These are phyloP conservation scores for Sphaceloma murrayae DNA, from an alignment of 2,329 filamentous ascomycete species.

Conservation along the genomic window DNA sequence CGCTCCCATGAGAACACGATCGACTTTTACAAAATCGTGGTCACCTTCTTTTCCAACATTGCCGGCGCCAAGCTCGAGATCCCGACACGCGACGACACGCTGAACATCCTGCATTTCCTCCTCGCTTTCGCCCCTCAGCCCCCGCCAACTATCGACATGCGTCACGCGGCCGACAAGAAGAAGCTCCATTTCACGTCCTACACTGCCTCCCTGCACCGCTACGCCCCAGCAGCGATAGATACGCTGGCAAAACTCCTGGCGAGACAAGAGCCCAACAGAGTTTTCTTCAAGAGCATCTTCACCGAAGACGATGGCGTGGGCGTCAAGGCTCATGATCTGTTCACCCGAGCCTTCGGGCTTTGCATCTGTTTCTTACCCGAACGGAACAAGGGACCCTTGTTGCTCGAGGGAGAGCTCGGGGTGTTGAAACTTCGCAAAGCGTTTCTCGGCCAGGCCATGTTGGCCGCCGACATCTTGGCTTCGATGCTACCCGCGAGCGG, in stretches of 20 bases:
- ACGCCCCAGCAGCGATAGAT: conserved; percentile 82
- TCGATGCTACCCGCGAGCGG: conserved; percentile 50
- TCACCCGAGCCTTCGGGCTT: conserved; percentile 79
- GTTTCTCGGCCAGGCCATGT: conserved; percentile 80
- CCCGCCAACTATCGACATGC: conserved; percentile 49
- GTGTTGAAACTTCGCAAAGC: conserved; percentile 78
- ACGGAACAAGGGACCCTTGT: conserved; percentile 44
- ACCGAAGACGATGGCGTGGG: conserved; percentile 28
- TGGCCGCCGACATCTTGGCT: conserved; percentile 74
- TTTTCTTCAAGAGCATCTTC: conserved; percentile 75
- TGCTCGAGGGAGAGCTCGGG: conserved; percentile 39
- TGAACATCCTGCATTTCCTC: conserved; percentile 78
- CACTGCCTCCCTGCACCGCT: conserved; percentile 64
- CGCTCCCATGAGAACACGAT: conserved; percentile 74
- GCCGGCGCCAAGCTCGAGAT: conserved; percentile 71
- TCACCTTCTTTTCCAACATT: conserved; percentile 76
- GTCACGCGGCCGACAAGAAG: conserved; percentile 1
- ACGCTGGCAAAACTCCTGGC: conserved; percentile 84
- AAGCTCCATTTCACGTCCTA: conserved; percentile 28
- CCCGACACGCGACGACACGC: conserved; percentile 75
- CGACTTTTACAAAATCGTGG: conserved; percentile 94
- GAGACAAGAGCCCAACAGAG: conserved; percentile 84
- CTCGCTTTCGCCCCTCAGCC: conserved; percentile 81
- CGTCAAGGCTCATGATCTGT: conserved; percentile 52
- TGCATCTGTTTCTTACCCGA: conserved; percentile 80